Evolutionary conservation across 345 rosid species (phyloP), one percentile per base, ranked within the genome.

Genomic region (Ailanthus altissimus): DNA sequence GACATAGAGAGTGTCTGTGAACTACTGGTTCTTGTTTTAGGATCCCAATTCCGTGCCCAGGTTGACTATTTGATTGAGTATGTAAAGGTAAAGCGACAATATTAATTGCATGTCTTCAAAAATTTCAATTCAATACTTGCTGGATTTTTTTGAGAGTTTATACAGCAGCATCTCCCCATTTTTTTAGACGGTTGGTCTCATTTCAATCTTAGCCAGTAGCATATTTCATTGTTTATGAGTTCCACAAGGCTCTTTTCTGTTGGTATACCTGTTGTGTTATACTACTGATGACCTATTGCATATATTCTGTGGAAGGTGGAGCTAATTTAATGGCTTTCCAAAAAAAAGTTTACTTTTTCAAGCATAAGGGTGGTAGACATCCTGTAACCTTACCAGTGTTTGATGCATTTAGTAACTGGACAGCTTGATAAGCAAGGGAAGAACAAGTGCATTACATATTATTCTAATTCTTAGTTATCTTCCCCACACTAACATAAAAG

Each of bases 1-100:
- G 99, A 96, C 86, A 87, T 92, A 54, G 99, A 96, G 83, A 93
- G 90, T 77, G 90, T 87, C 78, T 93, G 98, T 50, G 90, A 93
- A 80, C 88, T 96, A 77, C 85, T 96, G 83, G 90, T 86, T 73
- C 86, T 91, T 70, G 97, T 96, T 70, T 85, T 96, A 76, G 94
- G 97, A 68, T 87, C 93, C 66, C 87, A 83, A 78, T 92, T 88
- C 72, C 89, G 79, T 49, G 88, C 94, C 25, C 93, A 90, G 83
- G 92, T 93, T 79, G 95, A 93, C 82, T 84, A 86, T 72, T 90
- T 96, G 59, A 77, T 85, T 11, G 94, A 90, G 86, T 93, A 88
- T 79, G 77, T 93, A 68, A 93, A 91, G 93, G 97, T 90, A 78
- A 54, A 84, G 78, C 18, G 47, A n/a, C 42, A 16, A 40, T 25